Evolutionary conservation across 768 basidiomycete genomes (phyloP).

Genomic region (Pholiota conissans): DNA sequence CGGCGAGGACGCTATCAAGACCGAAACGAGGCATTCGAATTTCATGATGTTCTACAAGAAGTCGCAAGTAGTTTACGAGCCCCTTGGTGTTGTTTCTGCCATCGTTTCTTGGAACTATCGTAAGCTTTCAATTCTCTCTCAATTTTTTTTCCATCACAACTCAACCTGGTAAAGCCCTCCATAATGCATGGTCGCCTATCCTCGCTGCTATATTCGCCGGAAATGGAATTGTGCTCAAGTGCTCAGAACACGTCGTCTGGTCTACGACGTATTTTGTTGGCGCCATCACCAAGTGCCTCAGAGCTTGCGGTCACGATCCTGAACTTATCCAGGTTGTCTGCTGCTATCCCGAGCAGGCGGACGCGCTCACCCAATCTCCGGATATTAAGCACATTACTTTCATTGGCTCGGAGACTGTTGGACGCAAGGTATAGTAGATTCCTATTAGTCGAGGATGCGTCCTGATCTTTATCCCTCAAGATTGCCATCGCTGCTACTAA

Average conservation of each 20-base stretch:
- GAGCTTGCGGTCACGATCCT: slow-evolving; percentile 76
- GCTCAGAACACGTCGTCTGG: slow-evolving; percentile 92
- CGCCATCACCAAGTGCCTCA: slow-evolving; percentile 75
- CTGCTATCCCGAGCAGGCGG: slow-evolving; percentile 87
- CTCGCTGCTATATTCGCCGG: slow-evolving; percentile 89
- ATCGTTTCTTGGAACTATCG: slow-evolving; percentile 97
- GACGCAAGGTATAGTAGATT: slow-evolving; percentile 55
- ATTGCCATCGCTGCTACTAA: slow-evolving; percentile 84
- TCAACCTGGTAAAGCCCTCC: slow-evolving; percentile 59
- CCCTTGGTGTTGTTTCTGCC: slow-evolving; percentile 88
- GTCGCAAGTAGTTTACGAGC: slow-evolving; percentile 82
- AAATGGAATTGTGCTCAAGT: slow-evolving; percentile 88
- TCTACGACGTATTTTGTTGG: slow-evolving; percentile 82
- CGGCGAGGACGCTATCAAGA: slow-evolving; percentile 75
- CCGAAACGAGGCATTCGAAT: slow-evolving; percentile 69
- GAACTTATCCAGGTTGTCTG: slow-evolving; percentile 91
- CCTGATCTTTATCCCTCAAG: slow-evolving; percentile 31
- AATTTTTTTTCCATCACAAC: background rate
- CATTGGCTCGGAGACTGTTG: slow-evolving; percentile 80
- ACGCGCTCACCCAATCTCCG: slow-evolving; percentile 75
- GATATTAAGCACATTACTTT: slow-evolving; percentile 93
- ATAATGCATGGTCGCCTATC: slow-evolving; percentile 94
- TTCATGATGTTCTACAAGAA: slow-evolving; percentile 75
- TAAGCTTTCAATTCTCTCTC: slow-evolving; percentile 29
- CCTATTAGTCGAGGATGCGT: background rate